These are phyloP conservation scores for Colletotrichum neosansevieriae DNA, from an alignment of 2,329 filamentous ascomycete genomes.

Conservation along the genomic window DNA sequence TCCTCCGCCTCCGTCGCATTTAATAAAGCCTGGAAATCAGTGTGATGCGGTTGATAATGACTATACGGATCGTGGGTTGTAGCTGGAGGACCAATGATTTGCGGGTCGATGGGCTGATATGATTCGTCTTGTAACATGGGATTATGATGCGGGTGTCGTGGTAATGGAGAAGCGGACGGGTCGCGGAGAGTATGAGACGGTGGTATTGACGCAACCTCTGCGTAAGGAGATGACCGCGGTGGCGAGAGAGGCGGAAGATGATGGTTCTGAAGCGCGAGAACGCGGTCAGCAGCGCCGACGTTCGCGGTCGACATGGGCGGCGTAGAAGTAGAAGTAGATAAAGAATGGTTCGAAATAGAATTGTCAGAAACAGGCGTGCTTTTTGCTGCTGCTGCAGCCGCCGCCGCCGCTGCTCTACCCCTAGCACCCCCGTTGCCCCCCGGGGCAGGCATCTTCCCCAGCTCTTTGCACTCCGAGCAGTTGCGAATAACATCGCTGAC, in stretches of 20 bases:
- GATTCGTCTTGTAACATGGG: conserved; percentile 49
- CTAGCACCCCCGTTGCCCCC: conserved; percentile 27
- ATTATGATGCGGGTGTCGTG: conserved; percentile 50
- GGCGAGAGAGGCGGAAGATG: conserved; percentile 46
- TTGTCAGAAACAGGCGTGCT: conserved; percentile 2
- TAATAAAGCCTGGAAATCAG: conserved; percentile 67
- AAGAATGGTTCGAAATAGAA: conserved; percentile 8
- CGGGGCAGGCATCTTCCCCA: conserved; percentile 65
- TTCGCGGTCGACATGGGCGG: conserved; percentile 33
- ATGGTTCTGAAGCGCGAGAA: conserved; percentile 41
- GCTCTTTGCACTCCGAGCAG: conserved; percentile 89
- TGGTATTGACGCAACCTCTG: conserved; percentile 59
- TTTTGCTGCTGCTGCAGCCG: conserved; percentile 6
- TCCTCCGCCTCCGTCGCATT: conserved; percentile 56
- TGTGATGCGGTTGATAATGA: conserved; percentile 51
- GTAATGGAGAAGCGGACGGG: conserved; percentile 43
- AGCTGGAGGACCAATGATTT: conserved; percentile 63
- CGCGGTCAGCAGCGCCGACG: conserved; percentile 32
- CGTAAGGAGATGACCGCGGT: conserved; percentile 53
- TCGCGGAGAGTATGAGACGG: conserved; percentile 54
- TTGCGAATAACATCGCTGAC: conserved; percentile 95
- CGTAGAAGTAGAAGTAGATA: conserved; percentile 18
- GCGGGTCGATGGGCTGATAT: conserved; percentile 71
- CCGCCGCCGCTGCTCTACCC: conserved; percentile 15
- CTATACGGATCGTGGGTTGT: conserved; percentile 53